Evolutionary conservation across 2,329 filamentous ascomycete genomes (phyloP), one percentile per base, ranked within the genome.

Genomic region (Penicillium sumatraense): DNA sequence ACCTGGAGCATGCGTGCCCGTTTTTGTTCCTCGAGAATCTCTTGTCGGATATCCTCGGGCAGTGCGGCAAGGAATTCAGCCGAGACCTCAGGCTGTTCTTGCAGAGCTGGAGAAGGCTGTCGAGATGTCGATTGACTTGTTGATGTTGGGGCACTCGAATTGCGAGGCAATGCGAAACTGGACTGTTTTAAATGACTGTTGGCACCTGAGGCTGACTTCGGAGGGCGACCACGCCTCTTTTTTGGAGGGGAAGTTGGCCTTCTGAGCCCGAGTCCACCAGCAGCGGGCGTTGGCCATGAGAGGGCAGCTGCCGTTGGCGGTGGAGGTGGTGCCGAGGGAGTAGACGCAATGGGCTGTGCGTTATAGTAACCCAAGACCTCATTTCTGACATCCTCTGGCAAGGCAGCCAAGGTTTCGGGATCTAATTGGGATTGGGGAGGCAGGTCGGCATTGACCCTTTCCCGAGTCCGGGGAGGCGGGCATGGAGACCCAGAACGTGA

Each of bases 321-420:
- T 62, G 66, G 59, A 29, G 62, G 66, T 66, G 33, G 60, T 9
- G 49, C 26, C 9, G 27, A n/a, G 5, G 42, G 23, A 5, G 26
- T 14, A 47, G 46, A 11, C 21, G 48, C 36, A 20, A 49, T 51
- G 10, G 66, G 52, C 57, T 73, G 50, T 71, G 72, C 61, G 56
- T 72, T 60, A 63, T 96, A 96, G 29, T 89, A 86, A 2, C 84
- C 87, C 8, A 97, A 75, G 0, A 98, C 80, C 72, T 98, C 95
- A 1, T 87, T 85, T 59, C 93, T 90, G 69, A 99, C 86, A 58
- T 96, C 91, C 33, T 89, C 86, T 0, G 95, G 95, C 1, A 99
- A 79, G 1, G 90, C 90, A 38, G 88, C 84, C 59, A 98, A 88
- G 2, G 92, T 89, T 38, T 93, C 91, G 0, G 86, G 87, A 67